Evolutionary conservation across 768 basidiomycete species (phyloP), one percentile per base, ranked within the genome.

Genomic region (Ramaria sp.): DNA sequence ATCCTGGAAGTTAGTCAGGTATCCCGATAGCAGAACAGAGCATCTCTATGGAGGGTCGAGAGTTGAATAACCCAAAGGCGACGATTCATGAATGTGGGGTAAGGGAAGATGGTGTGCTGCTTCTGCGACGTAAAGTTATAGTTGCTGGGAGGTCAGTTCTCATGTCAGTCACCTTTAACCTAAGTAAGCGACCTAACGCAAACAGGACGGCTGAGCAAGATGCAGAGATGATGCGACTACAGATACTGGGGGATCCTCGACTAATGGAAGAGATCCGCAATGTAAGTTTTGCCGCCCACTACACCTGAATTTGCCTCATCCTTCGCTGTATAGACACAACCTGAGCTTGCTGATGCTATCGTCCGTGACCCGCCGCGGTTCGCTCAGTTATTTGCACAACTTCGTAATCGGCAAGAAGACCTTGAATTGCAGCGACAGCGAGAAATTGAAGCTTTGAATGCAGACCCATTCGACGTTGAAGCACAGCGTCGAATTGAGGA

Each of bases 401-500:
- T 81, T 13, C 76, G 79, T 34, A 75, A 78, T 47, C 77, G 80
- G 31, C 80, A 82, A 24, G 60, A 71, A 20, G 70, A 77, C 13
- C 71, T 74, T 0, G 84, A 90, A 59, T 54, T 81, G 30, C 74
- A 73, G 38, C 77, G 75, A 19, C 80, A 83, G 60, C 80, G 74
- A 39, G 84, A 84, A 67, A 79, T 87, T 48, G 76, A 75, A 61
- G 70, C 73, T 15, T 77, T 97, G 59, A 88, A 95, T 63, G 84
- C 86, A 0, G 85, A 97, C 69, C 93, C 95, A 1, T 97, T 79
- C 70, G 84, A 96, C 65, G 72, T 96, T 1, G 93, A 97, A 66
- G 92, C 93, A 0, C 96, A 98, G 71, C 76, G 75, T 59, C 84
- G 78, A 74, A 99, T 99, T 55, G 96, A 95, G 69, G 96, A 98